These are phyloP conservation scores for Actinidia chinensis DNA, from an alignment of 179 eudicot genomes.

Conservation along the genomic window DNA sequence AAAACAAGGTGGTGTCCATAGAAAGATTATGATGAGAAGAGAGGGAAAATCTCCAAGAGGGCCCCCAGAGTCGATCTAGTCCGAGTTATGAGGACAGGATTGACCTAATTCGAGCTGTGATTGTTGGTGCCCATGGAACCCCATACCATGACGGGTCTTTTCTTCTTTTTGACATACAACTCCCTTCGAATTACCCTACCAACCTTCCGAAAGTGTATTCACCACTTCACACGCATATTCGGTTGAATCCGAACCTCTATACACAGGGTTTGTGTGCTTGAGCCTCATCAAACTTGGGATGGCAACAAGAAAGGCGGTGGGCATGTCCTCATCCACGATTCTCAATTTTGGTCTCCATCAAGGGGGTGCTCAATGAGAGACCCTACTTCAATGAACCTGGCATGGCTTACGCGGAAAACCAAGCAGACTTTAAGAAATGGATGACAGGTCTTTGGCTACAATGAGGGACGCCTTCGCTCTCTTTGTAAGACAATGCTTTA, in stretches of 20 bases:
- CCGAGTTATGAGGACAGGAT: slow-evolving; percentile 50
- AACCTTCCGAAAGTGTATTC: slow-evolving; percentile 44
- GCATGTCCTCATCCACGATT: too few species aligned
- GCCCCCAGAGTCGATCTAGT: slow-evolving; percentile 60
- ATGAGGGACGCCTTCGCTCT: too few species aligned
- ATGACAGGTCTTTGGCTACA: too few species aligned
- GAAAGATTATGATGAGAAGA: too few species aligned
- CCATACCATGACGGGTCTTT: slow-evolving; percentile 59
- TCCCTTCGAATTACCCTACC: slow-evolving; percentile 51
- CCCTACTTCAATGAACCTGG: too few species aligned
- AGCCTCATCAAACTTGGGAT: too few species aligned
- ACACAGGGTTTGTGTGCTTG: slow-evolving; percentile 39
- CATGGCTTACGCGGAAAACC: too few species aligned
- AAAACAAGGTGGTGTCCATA: too few species aligned
- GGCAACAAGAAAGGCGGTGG: slow-evolving; percentile 48
- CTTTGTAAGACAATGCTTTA: too few species aligned
- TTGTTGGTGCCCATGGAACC: slow-evolving; percentile 62
- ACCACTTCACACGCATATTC: slow-evolving; percentile 43
- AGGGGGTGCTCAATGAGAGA: too few species aligned
- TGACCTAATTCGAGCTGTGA: slow-evolving; percentile 62
- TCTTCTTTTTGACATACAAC: slow-evolving; percentile 50
- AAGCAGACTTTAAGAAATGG: too few species aligned
- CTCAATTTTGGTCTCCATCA: too few species aligned
- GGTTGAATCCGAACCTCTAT: slow-evolving; percentile 61
- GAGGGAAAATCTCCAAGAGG: slow-evolving; percentile 22